Evolutionary conservation across 2,329 filamentous ascomycete species (phyloP).

Genomic region (Fusarium tupiense): DNA sequence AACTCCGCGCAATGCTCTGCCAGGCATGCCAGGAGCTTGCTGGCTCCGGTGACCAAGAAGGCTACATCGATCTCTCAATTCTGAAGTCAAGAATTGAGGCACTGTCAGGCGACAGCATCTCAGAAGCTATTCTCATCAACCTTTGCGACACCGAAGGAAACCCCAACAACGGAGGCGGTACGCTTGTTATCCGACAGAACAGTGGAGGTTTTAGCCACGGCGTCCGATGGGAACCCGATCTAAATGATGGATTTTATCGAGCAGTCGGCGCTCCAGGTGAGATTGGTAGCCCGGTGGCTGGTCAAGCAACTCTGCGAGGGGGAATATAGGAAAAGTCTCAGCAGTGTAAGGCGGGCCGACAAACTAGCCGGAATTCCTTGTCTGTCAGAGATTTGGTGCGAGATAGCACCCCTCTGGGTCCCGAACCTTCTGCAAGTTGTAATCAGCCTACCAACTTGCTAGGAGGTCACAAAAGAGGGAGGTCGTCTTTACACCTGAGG

Average conservation of each 20-base stretch:
- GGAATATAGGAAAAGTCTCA: conserved; percentile 45
- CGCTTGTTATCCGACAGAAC: conserved; percentile 74
- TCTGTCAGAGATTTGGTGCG: conserved; percentile 25
- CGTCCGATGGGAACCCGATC: conserved; percentile 67
- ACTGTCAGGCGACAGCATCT: conserved; percentile 54
- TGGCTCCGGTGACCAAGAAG: conserved; percentile 58
- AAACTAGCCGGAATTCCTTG: conserved; percentile 1
- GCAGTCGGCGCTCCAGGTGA: conserved; percentile 70
- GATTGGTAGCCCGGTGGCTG: conserved; percentile 73
- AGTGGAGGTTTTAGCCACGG: conserved; percentile 47
- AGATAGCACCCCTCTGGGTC: conserved; percentile 19
- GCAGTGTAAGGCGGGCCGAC: conserved; percentile 4
- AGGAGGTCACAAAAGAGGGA: conserved; percentile 9
- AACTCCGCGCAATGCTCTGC: conserved; percentile 78
- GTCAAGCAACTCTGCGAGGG: conserved; percentile 52
- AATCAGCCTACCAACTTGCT: not conserved
- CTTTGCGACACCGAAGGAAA: conserved; percentile 94
- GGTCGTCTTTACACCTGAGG: conserved; percentile 2
- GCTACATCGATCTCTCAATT: conserved; percentile 74
- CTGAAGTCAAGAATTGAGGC: conserved; percentile 74
- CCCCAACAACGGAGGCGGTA: conserved; percentile 86
- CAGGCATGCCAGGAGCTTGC: conserved; percentile 76
- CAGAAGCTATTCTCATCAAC: conserved; percentile 76
- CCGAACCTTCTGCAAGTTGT: not conserved
- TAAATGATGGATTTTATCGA: conserved; percentile 55